Base-by-base conservation (phyloP, 768 basidiomycete genomes). In the Boletus sp. region DNA sequence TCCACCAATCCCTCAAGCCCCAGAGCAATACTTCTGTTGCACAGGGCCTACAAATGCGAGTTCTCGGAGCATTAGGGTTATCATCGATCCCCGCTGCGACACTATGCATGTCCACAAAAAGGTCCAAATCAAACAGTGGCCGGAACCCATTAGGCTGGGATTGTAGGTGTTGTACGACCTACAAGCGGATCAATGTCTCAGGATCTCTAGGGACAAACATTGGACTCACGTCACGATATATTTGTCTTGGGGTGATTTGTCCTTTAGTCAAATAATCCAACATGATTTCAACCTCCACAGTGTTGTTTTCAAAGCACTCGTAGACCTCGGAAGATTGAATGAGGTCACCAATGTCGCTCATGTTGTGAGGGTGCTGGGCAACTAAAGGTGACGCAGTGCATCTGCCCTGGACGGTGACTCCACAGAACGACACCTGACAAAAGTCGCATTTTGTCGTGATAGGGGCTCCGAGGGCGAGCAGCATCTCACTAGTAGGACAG, bases 1-100 rank as follows among this genome's bases (percentile, higher is more conserved):
- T 72, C 89, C 90, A 92, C 90, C 90, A 93, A 37, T 85, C 88
- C 56, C 78, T 82, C 41, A 92, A 64, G 11, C 90, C 90, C 76
- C 83, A 88, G 3, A 91, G 73, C 17, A 92, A 74, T 2, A 90
- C 79, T 66, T 91, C 88, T 0, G 83, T 77, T 2, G 90, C 87
- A 64, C 90, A 93, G 39, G 81, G 70, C 57, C 90, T 75, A 65
- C 90, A 93, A 40, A 85, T 81, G 45, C 75, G 79, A 43, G 68
- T 77, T 23, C 85, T 80, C n/a, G 86, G 81, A 3, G 80, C 77
- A 25, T 76, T 75, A 4, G 83, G 77, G 50, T 83, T 77, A 3
- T 80, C 78, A 49, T 88, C 85, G 8, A 72, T 64, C 6, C 81
- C 82, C 9, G 80, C 75, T 10, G 77, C 68, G 13, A 85, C 81